Evolutionary conservation across 2,329 filamentous ascomycete species (phyloP), one percentile per base, ranked within the genome.

Genomic region (Stachybotrys echinatus): DNA sequence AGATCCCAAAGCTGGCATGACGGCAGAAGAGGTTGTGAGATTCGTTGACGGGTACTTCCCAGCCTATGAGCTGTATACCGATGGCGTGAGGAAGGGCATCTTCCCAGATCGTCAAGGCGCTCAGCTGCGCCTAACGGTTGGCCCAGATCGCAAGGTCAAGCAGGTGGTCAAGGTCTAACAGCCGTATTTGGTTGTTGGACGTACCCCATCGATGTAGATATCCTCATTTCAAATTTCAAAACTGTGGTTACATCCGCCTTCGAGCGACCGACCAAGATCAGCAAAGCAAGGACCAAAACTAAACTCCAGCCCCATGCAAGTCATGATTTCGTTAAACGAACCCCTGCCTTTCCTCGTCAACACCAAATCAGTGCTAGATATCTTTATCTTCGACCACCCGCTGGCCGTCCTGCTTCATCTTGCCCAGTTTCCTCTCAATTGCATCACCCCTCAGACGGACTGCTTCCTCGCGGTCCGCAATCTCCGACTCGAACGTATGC

Each of bases 21-120:
- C 82, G 1, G 85, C 89, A 57, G 85, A 89, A 50, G 80, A 92
- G 65, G 89, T 96, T 42, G 74, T 82, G 50, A 74, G 77, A 44
- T 96, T 96, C 65, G 88, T 83, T 23, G 78, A 83, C 54, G 79
- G 74, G 1, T 83, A 89, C 65, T 88, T 84, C 59, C 86, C 86
- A 4, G 84, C 83, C 2, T 89, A 89, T 58, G 86, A 89, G 69
- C 73, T 89, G 12, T 89, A 81, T 61, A 79, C 77, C 2, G 78
- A 83, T 23, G 75, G 73, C 18, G 62, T 88, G 51, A 74, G 84
- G 50, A 61, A 66, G 22, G 85, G 85, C 1, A 69, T 84, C 23
- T 79, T 87, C 53, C 50, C 64, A 1, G 64, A 72, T 18, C 74
- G 71, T 59, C 64, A 72, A 22, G 75, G 75, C 6, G 71, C 74